phyloP scores from a whole-genome alignment of 805 yeast species.

The Metschnikowia amazonensis region DNA sequence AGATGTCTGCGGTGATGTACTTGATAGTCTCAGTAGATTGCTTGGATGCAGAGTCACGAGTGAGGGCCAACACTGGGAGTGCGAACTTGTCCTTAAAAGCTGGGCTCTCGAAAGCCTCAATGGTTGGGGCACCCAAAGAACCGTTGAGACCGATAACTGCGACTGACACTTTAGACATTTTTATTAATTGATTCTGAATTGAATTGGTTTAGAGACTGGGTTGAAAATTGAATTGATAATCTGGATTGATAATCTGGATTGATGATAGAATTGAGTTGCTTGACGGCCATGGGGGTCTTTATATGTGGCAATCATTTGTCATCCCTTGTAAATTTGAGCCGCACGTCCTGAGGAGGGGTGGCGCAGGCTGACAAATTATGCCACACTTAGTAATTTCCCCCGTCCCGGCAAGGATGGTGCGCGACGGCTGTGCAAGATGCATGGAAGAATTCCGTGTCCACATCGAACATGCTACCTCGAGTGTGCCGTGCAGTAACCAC shows the following conservation, averaged over 20 bases:
- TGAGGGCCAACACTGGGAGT: slow-evolving; percentile 49
- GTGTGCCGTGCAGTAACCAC: too few relatives aligned
- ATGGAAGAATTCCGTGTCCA: too few relatives aligned
- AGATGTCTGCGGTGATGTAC: slow-evolving; percentile 35
- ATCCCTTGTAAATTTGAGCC: background rate
- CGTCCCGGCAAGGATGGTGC: too few relatives aligned
- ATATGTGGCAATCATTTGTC: too few relatives aligned
- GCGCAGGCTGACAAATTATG: background rate
- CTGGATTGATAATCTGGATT: too few relatives aligned
- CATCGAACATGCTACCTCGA: too few relatives aligned
- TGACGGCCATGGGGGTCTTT: too few relatives aligned
- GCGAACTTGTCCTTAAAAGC: slow-evolving; percentile 39
- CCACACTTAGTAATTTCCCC: too few relatives aligned
- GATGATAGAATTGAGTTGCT: too few relatives aligned
- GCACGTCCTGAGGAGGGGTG: background rate
- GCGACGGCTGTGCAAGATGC: too few relatives aligned
- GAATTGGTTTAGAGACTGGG: background rate
- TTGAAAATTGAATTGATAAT: background rate
- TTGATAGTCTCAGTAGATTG: slow-evolving; percentile 33
- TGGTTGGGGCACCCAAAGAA: slow-evolving; percentile 44
- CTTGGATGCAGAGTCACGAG: slow-evolving; percentile 40
- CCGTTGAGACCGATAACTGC: slow-evolving; percentile 57
- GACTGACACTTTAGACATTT: slow-evolving; percentile 28
- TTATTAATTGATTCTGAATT: background rate
- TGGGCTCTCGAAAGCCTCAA: slow-evolving; percentile 43